Conservation (phyloP, 2,329 filamentous ascomycete species). For the Fusarium sp. region DNA sequence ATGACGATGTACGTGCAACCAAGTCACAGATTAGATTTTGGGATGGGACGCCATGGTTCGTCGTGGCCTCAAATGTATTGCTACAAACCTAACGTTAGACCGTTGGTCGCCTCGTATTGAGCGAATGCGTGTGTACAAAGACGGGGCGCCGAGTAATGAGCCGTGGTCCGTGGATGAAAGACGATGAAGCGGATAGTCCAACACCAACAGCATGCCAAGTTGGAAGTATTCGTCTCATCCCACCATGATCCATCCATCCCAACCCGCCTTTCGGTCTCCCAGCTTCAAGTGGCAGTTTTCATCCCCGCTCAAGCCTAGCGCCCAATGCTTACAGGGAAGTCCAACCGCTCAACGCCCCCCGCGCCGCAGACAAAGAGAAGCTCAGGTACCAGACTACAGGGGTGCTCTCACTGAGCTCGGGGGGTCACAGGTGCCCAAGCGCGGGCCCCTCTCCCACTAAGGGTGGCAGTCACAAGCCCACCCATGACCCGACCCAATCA, state of each 20-base stretch:
- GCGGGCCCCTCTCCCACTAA: conserved; percentile 28
- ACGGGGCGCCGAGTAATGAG: neutral
- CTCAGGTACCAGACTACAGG: conserved; percentile 30
- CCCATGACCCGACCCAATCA: conserved; percentile 38
- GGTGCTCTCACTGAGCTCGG: conserved; percentile 28
- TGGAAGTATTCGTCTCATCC: conserved; percentile 23
- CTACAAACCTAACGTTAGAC: neutral
- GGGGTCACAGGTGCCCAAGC: conserved; percentile 42
- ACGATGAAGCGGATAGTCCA: neutral
- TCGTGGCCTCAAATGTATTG: neutral
- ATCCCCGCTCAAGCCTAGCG: conserved; percentile 21
- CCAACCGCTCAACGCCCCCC: conserved; percentile 31
- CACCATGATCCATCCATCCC: conserved; percentile 9
- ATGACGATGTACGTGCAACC: conserved; percentile 30
- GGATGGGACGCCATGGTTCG: neutral
- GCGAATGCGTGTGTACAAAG: neutral
- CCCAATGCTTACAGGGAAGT: conserved; percentile 25
- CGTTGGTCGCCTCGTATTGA: conserved; percentile 1
- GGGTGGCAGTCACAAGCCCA: conserved; percentile 35
- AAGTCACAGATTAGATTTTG: neutral
- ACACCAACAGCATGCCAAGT: neutral
- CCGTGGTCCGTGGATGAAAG: neutral
- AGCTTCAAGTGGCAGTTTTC: conserved; percentile 19
- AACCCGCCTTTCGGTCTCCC: conserved; percentile 28
- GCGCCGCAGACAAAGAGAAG: conserved; percentile 19